These are phyloP conservation scores for Colletotrichum sp. DNA, from an alignment of 2,329 filamentous ascomycete genomes.

Conservation along the genomic window DNA sequence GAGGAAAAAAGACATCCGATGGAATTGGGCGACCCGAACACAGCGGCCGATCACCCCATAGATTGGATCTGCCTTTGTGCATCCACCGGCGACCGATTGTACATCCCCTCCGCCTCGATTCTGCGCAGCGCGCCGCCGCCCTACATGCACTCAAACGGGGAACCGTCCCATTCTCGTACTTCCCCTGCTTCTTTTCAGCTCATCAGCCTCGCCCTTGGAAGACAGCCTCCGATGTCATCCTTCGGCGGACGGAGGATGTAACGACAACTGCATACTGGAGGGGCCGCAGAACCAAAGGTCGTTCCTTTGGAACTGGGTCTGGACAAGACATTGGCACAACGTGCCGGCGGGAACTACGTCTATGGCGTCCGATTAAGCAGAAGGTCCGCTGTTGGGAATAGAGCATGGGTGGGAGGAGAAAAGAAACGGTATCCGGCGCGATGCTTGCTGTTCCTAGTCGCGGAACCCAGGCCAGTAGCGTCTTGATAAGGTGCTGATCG, in stretches of 20 bases:
- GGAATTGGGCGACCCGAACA: neutral
- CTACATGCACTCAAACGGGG: neutral
- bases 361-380: neutral
- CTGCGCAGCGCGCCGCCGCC: neutral
- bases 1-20: neutral
- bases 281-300: neutral
- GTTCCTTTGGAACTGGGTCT: neutral
- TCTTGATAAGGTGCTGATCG: slow-evolving; percentile 5
- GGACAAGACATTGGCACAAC: neutral
- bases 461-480: neutral
- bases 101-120: neutral
- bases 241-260: neutral
- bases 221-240: neutral
- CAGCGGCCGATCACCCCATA: neutral
- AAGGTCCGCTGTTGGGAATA: neutral
- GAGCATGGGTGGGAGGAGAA: neutral
- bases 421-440: neutral
- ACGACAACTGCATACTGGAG: neutral
- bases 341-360: neutral
- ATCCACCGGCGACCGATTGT: neutral
- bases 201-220: neutral
- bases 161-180: neutral
- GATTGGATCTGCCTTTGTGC: neutral
- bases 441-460: neutral
- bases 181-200: neutral